These are phyloP conservation scores for Boletus rubropictus DNA, from an alignment of 768 basidiomycete genomes.

Conservation along the genomic window DNA sequence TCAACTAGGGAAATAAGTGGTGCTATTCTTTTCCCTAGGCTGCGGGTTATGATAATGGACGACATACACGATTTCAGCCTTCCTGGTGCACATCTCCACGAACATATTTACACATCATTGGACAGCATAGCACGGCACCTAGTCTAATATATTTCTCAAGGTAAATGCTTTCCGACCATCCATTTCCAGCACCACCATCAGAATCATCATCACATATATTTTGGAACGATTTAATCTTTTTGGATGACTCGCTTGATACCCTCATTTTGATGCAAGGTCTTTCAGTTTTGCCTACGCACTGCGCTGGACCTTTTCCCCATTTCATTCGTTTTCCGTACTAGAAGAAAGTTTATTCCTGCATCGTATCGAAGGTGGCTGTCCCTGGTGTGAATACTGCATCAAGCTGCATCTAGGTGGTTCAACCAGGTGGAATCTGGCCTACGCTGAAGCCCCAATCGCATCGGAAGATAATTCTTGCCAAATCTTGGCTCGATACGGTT, in stretches of 20 bases:
- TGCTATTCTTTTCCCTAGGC: slow-evolving; percentile 1
- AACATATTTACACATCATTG: slow-evolving; percentile 17
- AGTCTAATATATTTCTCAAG: slow-evolving; percentile 12
- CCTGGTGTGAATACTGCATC: not conserved
- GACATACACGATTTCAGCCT: slow-evolving; percentile 3
- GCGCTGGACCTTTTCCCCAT: not conserved
- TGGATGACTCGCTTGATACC: not conserved
- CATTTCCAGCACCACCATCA: slow-evolving; percentile 5
- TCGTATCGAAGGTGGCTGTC: no score
- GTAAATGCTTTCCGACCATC: slow-evolving; percentile 6
- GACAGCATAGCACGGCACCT: slow-evolving; percentile 21
- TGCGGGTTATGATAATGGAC: slow-evolving; percentile 4
- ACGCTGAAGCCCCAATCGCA: not conserved
- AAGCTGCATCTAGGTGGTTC: not conserved
- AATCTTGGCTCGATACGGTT: not conserved
- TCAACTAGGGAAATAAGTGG: slow-evolving; percentile 17
- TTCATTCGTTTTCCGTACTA: not conserved
- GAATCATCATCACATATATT: not conserved
- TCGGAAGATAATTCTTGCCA: not conserved
- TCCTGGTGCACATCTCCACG: slow-evolving; percentile 12
- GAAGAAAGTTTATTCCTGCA: not conserved
- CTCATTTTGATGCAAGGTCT: not conserved
- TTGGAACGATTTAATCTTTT: not conserved
- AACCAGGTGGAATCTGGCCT: not conserved
- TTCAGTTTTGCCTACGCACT: not conserved